Base-by-base conservation (phyloP, 176 grass and related monocot genomes). In the Pontederia paniculata region DNA sequence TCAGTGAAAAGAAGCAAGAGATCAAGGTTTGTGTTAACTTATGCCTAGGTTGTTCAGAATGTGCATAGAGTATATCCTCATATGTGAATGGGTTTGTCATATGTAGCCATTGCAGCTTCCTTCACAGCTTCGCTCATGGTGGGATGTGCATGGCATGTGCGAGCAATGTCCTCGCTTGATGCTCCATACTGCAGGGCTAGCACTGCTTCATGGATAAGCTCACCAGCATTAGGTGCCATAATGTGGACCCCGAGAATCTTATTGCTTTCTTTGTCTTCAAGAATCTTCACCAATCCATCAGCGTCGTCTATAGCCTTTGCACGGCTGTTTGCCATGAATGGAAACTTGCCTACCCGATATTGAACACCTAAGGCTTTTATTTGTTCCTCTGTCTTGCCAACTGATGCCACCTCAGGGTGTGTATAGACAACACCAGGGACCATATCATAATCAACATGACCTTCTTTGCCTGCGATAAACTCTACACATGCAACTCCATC, bases 381-480 rank as follows among this genome's bases (percentile, higher is more conserved):
- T 54, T 89, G 85, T 69, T 95, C 89, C 58, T 89, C 89, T 0
- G 89, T 89, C 76, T 85, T 95, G 44, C 89, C 89, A 67, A 95
- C 89, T 0, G 77, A 95, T 20, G 89, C 89, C 50, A 95, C 81
- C 85, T 98, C 93, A 43, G 93, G 93, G 22, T 98, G 86, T 5
- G 93, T 98, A 44, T 98, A 98, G 1, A 98, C 93, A 17, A 98
- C 93, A 45, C 93, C 93, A 8, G 93, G 93, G 16, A 98, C 93
- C 12, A 73, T 55, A 43, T 91, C 87, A 67, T 98, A 98, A 52
- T 98, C 93, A n/a, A 98, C 93, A 60, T 98, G 93, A 0, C 93
- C 93, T 76, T 91, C 93, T 58, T 91, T 98, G 59, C 93, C 93
- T 63, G 93, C 83, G 43, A 98, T 87, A 55, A 88, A 82, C 75